phyloP scores from a whole-genome alignment of 345 rosid genomes.

The Garcia nutans region DNA sequence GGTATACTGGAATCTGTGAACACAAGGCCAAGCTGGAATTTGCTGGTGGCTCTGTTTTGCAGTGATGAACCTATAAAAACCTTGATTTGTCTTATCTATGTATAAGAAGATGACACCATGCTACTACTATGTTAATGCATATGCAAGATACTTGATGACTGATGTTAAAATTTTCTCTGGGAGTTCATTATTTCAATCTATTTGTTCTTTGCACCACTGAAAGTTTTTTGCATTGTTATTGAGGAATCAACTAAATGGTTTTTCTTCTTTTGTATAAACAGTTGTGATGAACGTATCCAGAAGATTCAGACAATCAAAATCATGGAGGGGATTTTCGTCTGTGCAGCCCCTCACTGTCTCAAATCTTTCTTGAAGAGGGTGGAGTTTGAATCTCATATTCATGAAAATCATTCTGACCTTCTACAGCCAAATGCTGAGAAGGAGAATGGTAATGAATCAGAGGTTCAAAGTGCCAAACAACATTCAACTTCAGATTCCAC shows the following conservation, averaged over 20 bases:
- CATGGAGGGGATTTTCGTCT: constrained; percentile 94
- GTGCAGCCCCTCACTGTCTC: constrained; percentile 99
- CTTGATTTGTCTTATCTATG: neutral
- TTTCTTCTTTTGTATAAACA: constrained; percentile 30
- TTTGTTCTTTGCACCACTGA: neutral
- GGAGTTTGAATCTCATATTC: constrained; percentile 81
- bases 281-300: constrained; percentile 95
- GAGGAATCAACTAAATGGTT: constrained; percentile 7
- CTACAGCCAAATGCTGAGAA: constrained; percentile 63
- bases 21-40: neutral
- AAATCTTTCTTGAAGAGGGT: constrained; percentile 77
- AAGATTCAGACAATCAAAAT: constrained; percentile 95
- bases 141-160: neutral
- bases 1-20: neutral
- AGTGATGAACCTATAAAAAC: neutral
- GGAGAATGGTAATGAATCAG: constrained; percentile 72
- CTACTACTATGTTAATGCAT: neutral
- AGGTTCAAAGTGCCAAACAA: constrained; percentile 65
- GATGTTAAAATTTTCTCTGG: neutral
- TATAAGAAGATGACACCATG: neutral
- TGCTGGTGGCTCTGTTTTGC: neutral
- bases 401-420: constrained; percentile 60
- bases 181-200: neutral
- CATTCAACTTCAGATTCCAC: constrained; percentile 70
- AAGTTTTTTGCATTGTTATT: neutral